phyloP scores from a whole-genome alignment of 148 eudicot species.

The Hydrangea macrophylla region DNA sequence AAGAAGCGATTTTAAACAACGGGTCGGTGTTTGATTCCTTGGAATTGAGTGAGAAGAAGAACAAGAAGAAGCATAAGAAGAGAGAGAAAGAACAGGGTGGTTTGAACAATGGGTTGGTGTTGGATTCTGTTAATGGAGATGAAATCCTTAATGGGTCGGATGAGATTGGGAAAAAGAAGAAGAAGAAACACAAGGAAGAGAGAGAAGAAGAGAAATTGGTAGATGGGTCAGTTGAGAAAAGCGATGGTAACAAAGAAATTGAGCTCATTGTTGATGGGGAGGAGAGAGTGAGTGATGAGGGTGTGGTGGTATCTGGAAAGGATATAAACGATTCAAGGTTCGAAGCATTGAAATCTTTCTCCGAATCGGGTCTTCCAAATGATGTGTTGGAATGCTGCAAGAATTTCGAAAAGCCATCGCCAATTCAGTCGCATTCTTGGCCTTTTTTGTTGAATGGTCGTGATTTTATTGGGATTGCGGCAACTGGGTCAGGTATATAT shows the following conservation, averaged over 20 bases:
- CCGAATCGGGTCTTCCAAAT: constrained; percentile 53
- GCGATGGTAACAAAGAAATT: constrained; percentile 8
- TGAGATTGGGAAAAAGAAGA: constrained; percentile 15
- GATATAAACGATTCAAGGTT: constrained; percentile 49
- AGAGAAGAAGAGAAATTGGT: not conserved
- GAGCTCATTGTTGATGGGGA: constrained; percentile 24
- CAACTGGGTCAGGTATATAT: constrained; percentile 99
- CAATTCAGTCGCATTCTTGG: constrained; percentile 96
- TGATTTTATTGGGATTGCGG: constrained; percentile 93
- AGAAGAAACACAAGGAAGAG: constrained; percentile 17
- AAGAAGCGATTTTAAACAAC: constrained; percentile 8
- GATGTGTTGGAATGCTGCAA: constrained; percentile 78
- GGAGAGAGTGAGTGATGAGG: constrained; percentile 40
- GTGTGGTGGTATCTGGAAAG: constrained; percentile 80
- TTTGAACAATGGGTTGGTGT: constrained; percentile 8
- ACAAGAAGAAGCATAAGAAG: constrained; percentile 28
- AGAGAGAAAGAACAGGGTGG: constrained; percentile 1
- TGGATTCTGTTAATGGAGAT: constrained; percentile 7
- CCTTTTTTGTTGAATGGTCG: constrained; percentile 74
- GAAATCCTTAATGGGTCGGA: constrained; percentile 20
- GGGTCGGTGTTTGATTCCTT: constrained; percentile 11
- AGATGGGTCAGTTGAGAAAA: constrained; percentile 3
- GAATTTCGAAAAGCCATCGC: constrained; percentile 78
- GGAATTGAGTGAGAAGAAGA: constrained; percentile 12
- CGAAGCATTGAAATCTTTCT: constrained; percentile 48